These are phyloP conservation scores for Calocybe gambosa DNA, from an alignment of 1,284 basidiomycete genomes.

Conservation along the genomic window DNA sequence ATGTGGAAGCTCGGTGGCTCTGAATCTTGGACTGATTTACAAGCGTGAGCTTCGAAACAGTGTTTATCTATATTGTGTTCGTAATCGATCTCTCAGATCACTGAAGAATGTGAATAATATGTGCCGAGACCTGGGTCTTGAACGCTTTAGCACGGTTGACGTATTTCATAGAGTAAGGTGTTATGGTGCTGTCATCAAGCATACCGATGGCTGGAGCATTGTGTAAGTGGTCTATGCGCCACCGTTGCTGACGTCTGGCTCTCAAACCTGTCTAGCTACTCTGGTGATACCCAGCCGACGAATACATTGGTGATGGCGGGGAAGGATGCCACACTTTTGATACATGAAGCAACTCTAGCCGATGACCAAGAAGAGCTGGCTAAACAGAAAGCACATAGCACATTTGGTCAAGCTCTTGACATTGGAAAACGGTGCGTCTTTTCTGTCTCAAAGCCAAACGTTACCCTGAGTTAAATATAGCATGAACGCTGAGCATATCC, in stretches of 20 bases:
- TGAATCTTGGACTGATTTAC: slow-evolving; percentile 38
- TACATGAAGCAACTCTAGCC: slow-evolving; percentile 92
- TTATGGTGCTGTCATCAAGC: slow-evolving; percentile 66
- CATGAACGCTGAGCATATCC: slow-evolving; percentile 77
- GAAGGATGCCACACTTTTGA: slow-evolving; percentile 69
- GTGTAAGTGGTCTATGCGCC: slow-evolving; percentile 43
- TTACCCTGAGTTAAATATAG: slow-evolving; percentile 29
- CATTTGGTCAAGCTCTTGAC: slow-evolving; percentile 81
- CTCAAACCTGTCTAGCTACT: slow-evolving; percentile 44
- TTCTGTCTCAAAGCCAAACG: neutral
- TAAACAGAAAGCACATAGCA: slow-evolving; percentile 78
- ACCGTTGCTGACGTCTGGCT: slow-evolving; percentile 10
- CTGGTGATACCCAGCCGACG: slow-evolving; percentile 85
- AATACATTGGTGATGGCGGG: slow-evolving; percentile 65
- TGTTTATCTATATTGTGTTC: neutral
- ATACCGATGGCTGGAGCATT: slow-evolving; percentile 74
- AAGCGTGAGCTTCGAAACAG: slow-evolving; percentile 24
- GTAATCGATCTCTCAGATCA: slow-evolving; percentile 27
- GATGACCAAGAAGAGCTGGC: slow-evolving; percentile 75
- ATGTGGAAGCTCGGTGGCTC: slow-evolving; percentile 34
- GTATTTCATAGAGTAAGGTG: slow-evolving; percentile 72
- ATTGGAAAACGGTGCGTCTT: slow-evolving; percentile 59
- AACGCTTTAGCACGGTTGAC: slow-evolving; percentile 56
- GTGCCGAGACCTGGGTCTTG: slow-evolving; percentile 46
- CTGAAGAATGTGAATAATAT: slow-evolving; percentile 32